These are phyloP conservation scores for Podila horticola DNA, from an alignment of 192 early-diverging fungal genomes.

Conservation along the genomic window DNA sequence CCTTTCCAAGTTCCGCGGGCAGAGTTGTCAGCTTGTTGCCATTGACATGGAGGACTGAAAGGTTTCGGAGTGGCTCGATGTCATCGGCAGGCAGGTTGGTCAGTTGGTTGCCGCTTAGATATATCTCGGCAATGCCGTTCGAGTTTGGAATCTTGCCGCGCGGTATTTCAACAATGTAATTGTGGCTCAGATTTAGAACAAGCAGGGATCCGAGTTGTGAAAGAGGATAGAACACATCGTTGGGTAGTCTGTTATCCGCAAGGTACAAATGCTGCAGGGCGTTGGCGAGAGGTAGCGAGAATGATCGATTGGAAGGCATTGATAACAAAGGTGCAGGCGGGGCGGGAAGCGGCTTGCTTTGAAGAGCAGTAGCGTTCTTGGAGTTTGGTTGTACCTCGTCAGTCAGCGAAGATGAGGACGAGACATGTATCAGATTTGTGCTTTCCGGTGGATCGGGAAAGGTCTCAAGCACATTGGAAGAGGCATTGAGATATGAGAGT, in stretches of 20 bases:
- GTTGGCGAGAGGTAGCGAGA: conserved; percentile 62
- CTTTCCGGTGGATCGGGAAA: conserved; percentile 76
- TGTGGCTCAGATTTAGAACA: conserved; percentile 83
- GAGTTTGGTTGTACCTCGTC: conserved; percentile 18
- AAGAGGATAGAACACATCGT: conserved; percentile 82
- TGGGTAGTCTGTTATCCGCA: conserved; percentile 85
- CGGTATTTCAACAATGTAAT: conserved; percentile 86
- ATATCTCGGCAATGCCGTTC: conserved; percentile 75
- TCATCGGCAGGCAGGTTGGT: conserved; percentile 86
- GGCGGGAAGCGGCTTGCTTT: conserved; percentile 58
- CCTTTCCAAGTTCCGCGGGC: conserved; percentile 90
- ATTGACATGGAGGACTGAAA: conserved; percentile 86
- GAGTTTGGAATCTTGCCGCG: conserved; percentile 76
- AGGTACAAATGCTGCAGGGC: conserved; percentile 74
- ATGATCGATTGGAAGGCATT: conserved; percentile 14
- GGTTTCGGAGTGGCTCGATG: conserved; percentile 74
- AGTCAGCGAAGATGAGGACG: not conserved
- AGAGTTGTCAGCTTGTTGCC: conserved; percentile 91
- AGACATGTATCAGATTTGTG: not conserved
- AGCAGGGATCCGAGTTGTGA: conserved; percentile 77
- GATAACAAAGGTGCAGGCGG: conserved; percentile 22
- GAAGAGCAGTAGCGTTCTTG: conserved; percentile 50
- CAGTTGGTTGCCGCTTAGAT: conserved; percentile 87
- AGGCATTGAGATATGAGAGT: conserved; percentile 77
- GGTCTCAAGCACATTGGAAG: conserved; percentile 81